Base-by-base conservation (phyloP, 441 rosid species). In the Adansonia grandidieri region DNA sequence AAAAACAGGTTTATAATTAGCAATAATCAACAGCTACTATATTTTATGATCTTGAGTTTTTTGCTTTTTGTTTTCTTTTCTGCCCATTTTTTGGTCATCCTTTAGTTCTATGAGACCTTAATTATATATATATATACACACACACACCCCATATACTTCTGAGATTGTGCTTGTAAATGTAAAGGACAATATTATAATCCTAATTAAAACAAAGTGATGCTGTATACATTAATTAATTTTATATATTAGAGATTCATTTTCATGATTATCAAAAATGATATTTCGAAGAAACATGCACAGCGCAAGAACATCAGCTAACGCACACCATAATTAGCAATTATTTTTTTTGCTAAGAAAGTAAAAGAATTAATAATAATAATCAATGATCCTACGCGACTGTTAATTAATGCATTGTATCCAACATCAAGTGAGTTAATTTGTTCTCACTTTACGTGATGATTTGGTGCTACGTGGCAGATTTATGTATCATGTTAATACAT, bases 131-230 rank as follows among this genome's bases (percentile, higher is more conserved):
- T 37, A 17, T 20, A 28, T 2, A 28, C 2, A 28, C 32, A 28
- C 32, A 28, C 32, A 28, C 32, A 28, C 32, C 5, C 51, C 42
- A 70, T 28, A 32, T 14, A 11, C 24, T 28, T 63, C 47, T 63
- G 60, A 75, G 58, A 28, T n/a, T 75, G 50, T 28, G 60, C 24
- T 63, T 63, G 61, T 63, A 75, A 15, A 63, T 75, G 10, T 47
- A 53, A 53, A 71, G 66, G 66, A 62, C 42, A 14, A 62, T 13
- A 15, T 28, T 53, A 15, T 53, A 28, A 10, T 71, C 63, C 28
- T 28, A 28, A 28, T 28, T 24, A 51, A 28, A 61, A 56, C 60
- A 24, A 24, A 50, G 50, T 24, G 50, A 1, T 44, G 2, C 4
- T 60, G 37, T 14, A 28, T 28, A 13, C 7, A 28, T 70, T 70